phyloP scores from a whole-genome alignment of 2,329 filamentous ascomycete species.

The Claviceps paspali region DNA sequence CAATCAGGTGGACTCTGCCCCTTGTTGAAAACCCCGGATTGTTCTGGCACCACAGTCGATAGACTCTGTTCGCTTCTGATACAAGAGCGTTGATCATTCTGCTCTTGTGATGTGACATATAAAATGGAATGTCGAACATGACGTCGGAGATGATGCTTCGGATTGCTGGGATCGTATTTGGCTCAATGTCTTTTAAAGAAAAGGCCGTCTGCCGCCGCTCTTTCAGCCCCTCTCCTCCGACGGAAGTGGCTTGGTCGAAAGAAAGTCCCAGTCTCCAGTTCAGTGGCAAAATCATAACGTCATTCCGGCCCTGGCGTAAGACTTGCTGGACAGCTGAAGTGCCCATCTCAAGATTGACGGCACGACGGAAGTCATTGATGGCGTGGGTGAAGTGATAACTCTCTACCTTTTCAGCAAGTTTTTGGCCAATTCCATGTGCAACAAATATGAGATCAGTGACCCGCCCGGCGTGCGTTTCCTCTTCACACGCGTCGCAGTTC shows the following conservation, averaged over 20 bases:
- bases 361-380: conserved; percentile 76
- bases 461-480: conserved; percentile 47
- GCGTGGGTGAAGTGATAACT: conserved; percentile 96
- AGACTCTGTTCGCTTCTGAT: conserved; percentile 87
- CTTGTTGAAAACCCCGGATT: conserved; percentile 71
- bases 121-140: conserved; percentile 97
- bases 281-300: conserved; percentile 83
- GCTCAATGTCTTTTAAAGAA: conserved; percentile 75
- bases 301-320: conserved; percentile 63
- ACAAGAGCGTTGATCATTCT: conserved; percentile 89
- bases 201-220: conserved; percentile 44
- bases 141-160: conserved; percentile 90
- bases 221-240: conserved; percentile 35
- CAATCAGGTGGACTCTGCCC: conserved; percentile 82
- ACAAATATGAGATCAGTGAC: conserved; percentile 83
- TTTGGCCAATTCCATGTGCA: conserved; percentile 92
- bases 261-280: conserved; percentile 88
- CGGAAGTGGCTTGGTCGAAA: conserved; percentile 63
- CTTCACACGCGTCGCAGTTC: conserved; percentile 41
- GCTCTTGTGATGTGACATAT: conserved; percentile 87
- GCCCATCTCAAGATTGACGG: conserved; percentile 71
- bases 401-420: conserved; percentile 84
- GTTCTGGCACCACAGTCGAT: conserved; percentile 84
- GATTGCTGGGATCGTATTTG: conserved; percentile 78
- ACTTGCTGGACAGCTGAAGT: conserved; percentile 59